Evolutionary conservation across 208 protist species (phyloP), one percentile per base, ranked within the genome.

Genomic region (Leishmania amazonensis): DNA sequence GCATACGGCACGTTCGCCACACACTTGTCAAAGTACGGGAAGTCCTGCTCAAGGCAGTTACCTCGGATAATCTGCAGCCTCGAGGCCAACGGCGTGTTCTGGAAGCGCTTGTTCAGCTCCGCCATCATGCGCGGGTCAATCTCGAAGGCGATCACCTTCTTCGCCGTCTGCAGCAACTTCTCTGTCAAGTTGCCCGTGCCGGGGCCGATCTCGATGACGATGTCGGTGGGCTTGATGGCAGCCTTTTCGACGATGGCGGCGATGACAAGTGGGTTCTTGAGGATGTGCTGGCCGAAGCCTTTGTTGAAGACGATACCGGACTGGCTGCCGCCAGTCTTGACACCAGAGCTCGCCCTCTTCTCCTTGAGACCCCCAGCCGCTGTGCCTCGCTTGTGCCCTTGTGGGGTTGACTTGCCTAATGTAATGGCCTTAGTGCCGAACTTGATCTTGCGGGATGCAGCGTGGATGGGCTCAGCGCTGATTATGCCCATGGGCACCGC

Each of bases 1-100:
- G 99, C 98, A 88, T 99, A 99, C 49, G 99, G 99, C 42, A 99
- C 96, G 94, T 99, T 99, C 57, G 99, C 99, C 13, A 99, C 99
- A 81, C 99, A 99, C 76, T 99, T 96, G 92, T 99, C 99, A 93
- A 99, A 99, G 84, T 98, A 99, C 0, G 99, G 99, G 60, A 99
- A 96, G 24, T 99, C 98, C 47, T 99, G 90, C 82, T 99, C 99
- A 0, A 99, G 85, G 74, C 99, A 97, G 91, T 99, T 99, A 60
- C 99, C 98, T 28, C 99, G 92, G 42, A 99, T 97, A 49, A 99
- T 98, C 88, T 99, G 86, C 71, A 99, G 86, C 86, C 99, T 99
- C 17, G 89, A 79, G 24, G 86, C 82, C 13, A 98, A 82, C 28
- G 95, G 89, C 2, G 96, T 99, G 54, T 93, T 93, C 82, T 99